Base-by-base conservation (phyloP, 345 rosid genomes). In the Ceriops zippeliana region DNA sequence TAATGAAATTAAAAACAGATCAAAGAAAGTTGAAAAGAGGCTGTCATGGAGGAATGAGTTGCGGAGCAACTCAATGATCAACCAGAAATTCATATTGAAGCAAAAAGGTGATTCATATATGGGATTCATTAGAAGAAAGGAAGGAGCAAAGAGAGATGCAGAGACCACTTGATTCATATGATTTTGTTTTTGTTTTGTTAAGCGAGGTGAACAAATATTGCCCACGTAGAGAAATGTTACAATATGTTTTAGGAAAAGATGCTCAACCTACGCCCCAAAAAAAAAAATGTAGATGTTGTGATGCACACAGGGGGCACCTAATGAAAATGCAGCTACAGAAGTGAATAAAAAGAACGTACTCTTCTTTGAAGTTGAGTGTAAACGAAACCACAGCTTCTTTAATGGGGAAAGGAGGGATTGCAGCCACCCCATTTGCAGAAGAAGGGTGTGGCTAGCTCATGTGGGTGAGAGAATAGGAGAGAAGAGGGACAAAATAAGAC, bases 361-460 rank as follows among this genome's bases (percentile, higher is more conserved):
- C 83, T 86, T 93, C 73, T 82, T 86, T 5, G 79, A 90, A 76
- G 90, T 67, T 2, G 90, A 84, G 73, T 93, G 88, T 58, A 85
- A 75, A 26, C 93, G 89, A 66, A 89, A 71, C 96, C 96, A 93
- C 13, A 93, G 85, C 86, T 93, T 93, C 96, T 86, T 93, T 88
- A 93, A 71, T 30, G 92, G 96, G 75, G 90, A 88, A 88, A 93
- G 66, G 83, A 93, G 88, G 76, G 96, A 91, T 72, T 85, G 86
- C 21, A 93, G 85, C 98, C 92, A 89, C 59, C 93, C 87, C 98
- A 93, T 93, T 78, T 76, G 75, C 80, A 68, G 61, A 67, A 69
- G 72, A 62, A 75, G 47, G 78, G 75, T 22, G 65, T 63, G 83
- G 79, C 49, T 42, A 42, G 19, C 78, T 84, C 83, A 79, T 84